Evolutionary conservation across 2,329 filamentous ascomycete species (phyloP).

Genomic region (Dothideomycetidae sp.): DNA sequence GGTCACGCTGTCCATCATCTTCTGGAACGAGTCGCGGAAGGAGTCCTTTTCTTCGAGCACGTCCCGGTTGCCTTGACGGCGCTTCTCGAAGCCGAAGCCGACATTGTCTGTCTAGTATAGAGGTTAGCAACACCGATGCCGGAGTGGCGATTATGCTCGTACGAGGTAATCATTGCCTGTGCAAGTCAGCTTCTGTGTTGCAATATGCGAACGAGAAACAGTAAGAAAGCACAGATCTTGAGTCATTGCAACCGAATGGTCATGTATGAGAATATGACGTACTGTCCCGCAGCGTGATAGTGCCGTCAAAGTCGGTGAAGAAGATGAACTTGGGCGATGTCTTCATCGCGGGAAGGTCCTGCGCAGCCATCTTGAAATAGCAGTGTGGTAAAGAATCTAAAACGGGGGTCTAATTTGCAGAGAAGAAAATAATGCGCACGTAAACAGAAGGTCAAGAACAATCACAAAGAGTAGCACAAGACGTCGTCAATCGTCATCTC

Average conservation of each 20-base stretch:
- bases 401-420: neutral
- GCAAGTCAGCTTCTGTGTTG: neutral
- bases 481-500: constrained; percentile 4
- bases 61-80: constrained; percentile 58
- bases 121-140: no score
- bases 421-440: neutral
- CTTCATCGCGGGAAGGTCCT: constrained; percentile 32
- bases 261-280: no score
- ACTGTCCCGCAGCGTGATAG: constrained; percentile 65
- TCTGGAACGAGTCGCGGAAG: constrained; percentile 75
- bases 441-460: neutral
- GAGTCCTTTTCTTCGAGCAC: constrained; percentile 56
- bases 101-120: constrained; percentile 91
- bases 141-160: constrained; percentile 16
- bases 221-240: no score
- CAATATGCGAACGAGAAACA: constrained; percentile 9
- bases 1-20: constrained; percentile 81
- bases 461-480: neutral
- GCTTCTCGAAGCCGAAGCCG: constrained; percentile 61
- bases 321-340: constrained; percentile 79
- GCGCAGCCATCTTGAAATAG: constrained; percentile 17
- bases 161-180: constrained; percentile 52
- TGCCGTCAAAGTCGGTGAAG: constrained; percentile 98
- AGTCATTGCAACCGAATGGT: no score
- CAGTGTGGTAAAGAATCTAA: neutral